phyloP scores from a whole-genome alignment of 768 basidiomycete species.

The Neoboletus subvelutipes region DNA sequence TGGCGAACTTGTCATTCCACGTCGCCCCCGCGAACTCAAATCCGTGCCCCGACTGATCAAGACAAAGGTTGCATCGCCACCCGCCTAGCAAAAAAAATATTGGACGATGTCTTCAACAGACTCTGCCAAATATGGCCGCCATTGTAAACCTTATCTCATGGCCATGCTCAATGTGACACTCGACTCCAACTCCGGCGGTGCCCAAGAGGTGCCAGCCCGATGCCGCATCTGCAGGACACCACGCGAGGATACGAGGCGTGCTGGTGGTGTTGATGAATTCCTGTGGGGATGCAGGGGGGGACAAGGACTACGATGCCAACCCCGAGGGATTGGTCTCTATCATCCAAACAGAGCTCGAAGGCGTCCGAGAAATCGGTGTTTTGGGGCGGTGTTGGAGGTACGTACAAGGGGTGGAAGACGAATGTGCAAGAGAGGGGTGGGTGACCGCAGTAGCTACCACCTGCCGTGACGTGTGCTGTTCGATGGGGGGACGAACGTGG shows the following conservation, averaged over 20 bases:
- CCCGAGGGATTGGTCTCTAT: constrained; percentile 57
- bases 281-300: constrained; percentile 70
- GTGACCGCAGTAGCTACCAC: constrained; percentile 85
- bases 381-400: constrained; percentile 59
- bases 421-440: constrained; percentile 58
- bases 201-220: constrained; percentile 18
- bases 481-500: constrained; percentile 67
- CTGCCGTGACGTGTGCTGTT: constrained; percentile 68
- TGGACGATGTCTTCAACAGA: not conserved
- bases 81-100: not conserved
- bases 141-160: not conserved
- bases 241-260: constrained; percentile 60
- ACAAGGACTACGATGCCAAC: constrained; percentile 64
- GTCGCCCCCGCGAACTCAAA: not conserved
- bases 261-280: constrained; percentile 95
- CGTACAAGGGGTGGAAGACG: constrained; percentile 48
- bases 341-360: constrained; percentile 68
- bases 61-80: no score
- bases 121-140: not conserved
- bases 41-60: not conserved
- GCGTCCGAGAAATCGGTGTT: constrained; percentile 81
- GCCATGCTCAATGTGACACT: not conserved
- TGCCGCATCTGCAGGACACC: constrained; percentile 36
- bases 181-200: constrained; percentile 1
- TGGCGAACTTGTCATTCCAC: constrained; percentile 24